Evolutionary conservation across 1,139 yeast species (phyloP).

Genomic region (Hemisphaericaspora xylanilytica): DNA sequence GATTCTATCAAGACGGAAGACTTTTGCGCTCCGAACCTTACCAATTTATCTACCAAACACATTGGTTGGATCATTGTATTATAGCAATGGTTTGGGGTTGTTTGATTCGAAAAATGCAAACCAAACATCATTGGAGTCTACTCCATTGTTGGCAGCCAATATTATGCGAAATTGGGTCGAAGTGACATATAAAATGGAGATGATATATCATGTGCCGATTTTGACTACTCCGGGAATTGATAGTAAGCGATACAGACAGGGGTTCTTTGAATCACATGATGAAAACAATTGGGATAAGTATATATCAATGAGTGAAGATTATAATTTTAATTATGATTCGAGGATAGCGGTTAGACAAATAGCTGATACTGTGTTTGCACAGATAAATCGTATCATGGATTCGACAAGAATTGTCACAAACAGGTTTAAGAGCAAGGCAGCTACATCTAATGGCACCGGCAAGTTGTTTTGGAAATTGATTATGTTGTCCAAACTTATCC

Average conservation of each 20-base stretch:
- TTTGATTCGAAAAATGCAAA: constrained; percentile 8
- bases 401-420: constrained; percentile 3
- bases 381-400: constrained; percentile 8
- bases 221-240: constrained; percentile 31
- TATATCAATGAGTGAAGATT: constrained; percentile 21
- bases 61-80: constrained; percentile 25
- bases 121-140: constrained; percentile 14
- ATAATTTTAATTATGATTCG: constrained; percentile 15
- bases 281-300: constrained; percentile 20
- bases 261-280: constrained; percentile 10
- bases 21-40: constrained; percentile 21
- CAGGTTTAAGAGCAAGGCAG: constrained; percentile 1
- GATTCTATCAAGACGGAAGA: constrained; percentile 24
- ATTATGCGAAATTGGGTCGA: constrained; percentile 30
- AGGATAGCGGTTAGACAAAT: constrained; percentile 10
- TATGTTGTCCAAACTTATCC: constrained; percentile 12
- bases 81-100: constrained; percentile 9
- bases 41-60: constrained; percentile 30
- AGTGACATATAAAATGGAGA: constrained; percentile 17
- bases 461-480: constrained; percentile 13
- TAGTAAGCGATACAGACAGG: constrained; percentile 18
- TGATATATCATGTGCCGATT: constrained; percentile 30
- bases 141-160: constrained; percentile 32
- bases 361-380: constrained; percentile 10
- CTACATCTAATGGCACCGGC: not conserved